A percentile compares a stretch with the other conserved stretches of the same genome.
Evolutionary conservation across 2,329 filamentous ascomycete species (phyloP).

Genomic region (Trichoderma semiorbis): DNA sequence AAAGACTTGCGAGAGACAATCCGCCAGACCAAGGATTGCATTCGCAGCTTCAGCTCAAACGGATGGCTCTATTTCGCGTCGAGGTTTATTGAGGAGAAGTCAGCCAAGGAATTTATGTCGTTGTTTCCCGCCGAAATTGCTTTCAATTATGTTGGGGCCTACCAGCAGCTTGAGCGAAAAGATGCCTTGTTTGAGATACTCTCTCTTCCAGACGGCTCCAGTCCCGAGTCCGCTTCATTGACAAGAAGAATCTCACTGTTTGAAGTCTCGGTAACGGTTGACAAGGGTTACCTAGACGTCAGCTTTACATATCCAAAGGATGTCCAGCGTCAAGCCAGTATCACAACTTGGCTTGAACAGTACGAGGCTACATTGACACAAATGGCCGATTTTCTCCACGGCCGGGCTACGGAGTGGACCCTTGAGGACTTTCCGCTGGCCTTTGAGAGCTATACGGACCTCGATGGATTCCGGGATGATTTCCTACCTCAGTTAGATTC

Average conservation of each 20-base stretch:
- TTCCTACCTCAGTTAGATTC: slow-evolving; percentile 3
- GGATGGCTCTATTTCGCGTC: slow-evolving; percentile 24
- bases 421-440: slow-evolving; percentile 28
- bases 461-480: not conserved
- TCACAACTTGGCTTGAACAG: not conserved
- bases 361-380: not conserved
- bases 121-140: slow-evolving; percentile 32
- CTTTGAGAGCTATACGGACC: not conserved
- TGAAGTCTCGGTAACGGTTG: not conserved
- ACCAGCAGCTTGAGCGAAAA: not conserved
- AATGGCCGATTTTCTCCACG: not conserved
- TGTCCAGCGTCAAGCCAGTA: not conserved
- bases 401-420: slow-evolving; percentile 19
- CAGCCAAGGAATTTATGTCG: slow-evolving; percentile 26
- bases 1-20: slow-evolving; percentile 16
- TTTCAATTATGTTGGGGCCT: slow-evolving; percentile 23
- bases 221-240: not conserved
- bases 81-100: slow-evolving; percentile 21
- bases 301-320: not conserved
- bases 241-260: not conserved
- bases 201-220: not conserved
- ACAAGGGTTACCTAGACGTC: not conserved
- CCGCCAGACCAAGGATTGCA: slow-evolving; percentile 23
- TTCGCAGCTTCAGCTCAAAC: slow-evolving; percentile 19
- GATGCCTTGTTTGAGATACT: slow-evolving; percentile 2